Conservation (phyloP, 345 rosid species). For the Angophora floribunda region DNA sequence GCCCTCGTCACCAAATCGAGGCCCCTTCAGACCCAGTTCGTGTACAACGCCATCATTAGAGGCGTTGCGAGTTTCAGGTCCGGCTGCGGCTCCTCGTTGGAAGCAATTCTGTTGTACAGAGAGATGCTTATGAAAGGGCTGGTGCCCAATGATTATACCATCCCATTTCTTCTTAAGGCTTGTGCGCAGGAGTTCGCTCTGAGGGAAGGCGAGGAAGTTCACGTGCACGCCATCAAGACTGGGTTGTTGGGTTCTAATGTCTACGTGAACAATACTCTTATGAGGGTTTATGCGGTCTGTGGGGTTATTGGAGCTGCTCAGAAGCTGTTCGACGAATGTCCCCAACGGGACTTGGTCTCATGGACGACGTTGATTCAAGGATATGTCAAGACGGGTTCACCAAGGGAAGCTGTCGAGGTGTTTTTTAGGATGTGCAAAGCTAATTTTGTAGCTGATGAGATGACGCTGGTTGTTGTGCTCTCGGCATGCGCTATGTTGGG, state of each 20-base stretch:
- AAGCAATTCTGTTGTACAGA: constrained; percentile 11
- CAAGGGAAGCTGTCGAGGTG: constrained; percentile 14
- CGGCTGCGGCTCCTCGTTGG: neutral
- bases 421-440: constrained; percentile 27
- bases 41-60: constrained; percentile 27
- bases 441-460: constrained; percentile 16
- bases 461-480: constrained; percentile 29
- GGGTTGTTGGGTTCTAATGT: constrained; percentile 19
- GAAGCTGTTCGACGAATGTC: constrained; percentile 16
- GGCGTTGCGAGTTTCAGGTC: constrained; percentile 2
- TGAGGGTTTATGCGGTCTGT: constrained; percentile 33
- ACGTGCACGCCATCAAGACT: constrained; percentile 24
- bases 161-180: constrained; percentile 37
- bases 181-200: constrained; percentile 15
- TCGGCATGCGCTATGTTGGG: constrained; percentile 38
- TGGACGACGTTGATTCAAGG: constrained; percentile 53
- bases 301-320: constrained; percentile 16
- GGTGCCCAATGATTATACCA: constrained; percentile 23
- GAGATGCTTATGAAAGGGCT: constrained; percentile 24
- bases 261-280: constrained; percentile 29
- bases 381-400: constrained; percentile 19
- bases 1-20: constrained; percentile 17
- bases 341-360: constrained; percentile 29
- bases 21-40: constrained; percentile 8
- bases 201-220: constrained; percentile 25